Base-by-base conservation (phyloP, 2,329 filamentous ascomycete genomes). In the Aureobasidium vineae region DNA sequence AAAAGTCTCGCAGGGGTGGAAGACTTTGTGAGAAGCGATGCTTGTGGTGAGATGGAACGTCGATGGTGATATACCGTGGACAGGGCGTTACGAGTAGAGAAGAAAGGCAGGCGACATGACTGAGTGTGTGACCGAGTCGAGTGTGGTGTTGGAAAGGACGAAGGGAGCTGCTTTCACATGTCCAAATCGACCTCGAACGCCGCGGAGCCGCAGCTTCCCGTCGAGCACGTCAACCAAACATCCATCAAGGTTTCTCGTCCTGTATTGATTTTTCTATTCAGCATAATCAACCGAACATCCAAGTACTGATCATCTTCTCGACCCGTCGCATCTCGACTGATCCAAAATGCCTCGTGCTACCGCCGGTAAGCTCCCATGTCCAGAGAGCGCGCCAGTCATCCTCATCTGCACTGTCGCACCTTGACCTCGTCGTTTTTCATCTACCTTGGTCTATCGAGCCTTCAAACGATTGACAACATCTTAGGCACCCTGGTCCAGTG, bases 401-500 rank as follows among this genome's bases (percentile, higher is more conserved):
- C 2, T 31, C 28, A 31, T 31, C 28, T 31, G 28, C 28, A 31
- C 28, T 31, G 28, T 31, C 5, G 28, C 28, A 3, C 10, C 33
- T 36, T 36, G 33, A 36, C 33, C 33, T 36, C 33, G 33, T 36
- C 33, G 33, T 13, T 13, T 13, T 13, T 13, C 38, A 41, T 41
- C 16, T 41, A 19, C 38, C 38, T 11, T 13, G 33, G 10, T 13
- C 33, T 36, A 36, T 36, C 10, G 33, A 36, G 33, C 4, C 33
- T 36, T 36, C 8, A 13, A 36, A 36, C 11, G 13, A 13, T 36
- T 28, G 11, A 53, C 50, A n/a, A 28, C 26, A 19, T 15, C 21
- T 5, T 41, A 76, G 90, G 90, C 69, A 88, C 91, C 33, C 84
- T 94, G 70, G 87, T 94, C 77, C 86, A 92, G 77, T 92, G 89